Base-by-base conservation (phyloP, 2,329 filamentous ascomycete genomes). In the Aspergillus fijiensis region DNA sequence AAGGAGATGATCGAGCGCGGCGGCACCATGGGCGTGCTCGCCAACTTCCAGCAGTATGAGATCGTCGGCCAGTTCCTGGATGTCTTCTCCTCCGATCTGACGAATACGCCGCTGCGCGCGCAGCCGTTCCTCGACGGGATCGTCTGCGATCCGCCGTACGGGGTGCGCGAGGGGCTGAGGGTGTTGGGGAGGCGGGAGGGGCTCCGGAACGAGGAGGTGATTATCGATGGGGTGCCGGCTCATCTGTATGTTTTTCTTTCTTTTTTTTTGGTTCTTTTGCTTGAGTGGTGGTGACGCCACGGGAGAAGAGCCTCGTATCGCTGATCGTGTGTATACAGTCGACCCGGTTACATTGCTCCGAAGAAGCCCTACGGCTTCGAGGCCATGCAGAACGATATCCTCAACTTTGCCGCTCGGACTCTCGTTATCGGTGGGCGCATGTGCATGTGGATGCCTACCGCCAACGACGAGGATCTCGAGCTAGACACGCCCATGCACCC, bases 381-480 rank as follows among this genome's bases (percentile, higher is more conserved):
- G 45, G 89, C 91, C 5, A 92, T 99, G 86, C 83, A 97, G 21
- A 88, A 92, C 69, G 92, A 98, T 73, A 92, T 99, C 55, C 83
- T 98, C 5, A 84, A 87, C 21, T 98, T 99, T 70, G 88, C 92
- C 5, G 84, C 87, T 0, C 81, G 85, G 12, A 91, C 88, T 1
- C 81, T 99, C 0, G 90, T 96, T 7, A 87, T 91, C 55, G 78
- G 86, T 63, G 95, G 92, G 0, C 83, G 95, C 29, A 75, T 99
- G 10, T 91, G 90, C 7, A 96, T 99, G 81, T 99, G 95, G 95
- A 96, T 98, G 91, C 95, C 95, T 0, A 96, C 92, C 0, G 89
- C 92, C 29, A 92, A 91, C 70, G 88, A 90, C 61, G 85, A 92
- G 66, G 84, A 91, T 51, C 85, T 89, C 60, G 90, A 94, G 71